Base-by-base conservation (phyloP, 768 basidiomycete species). In the Stropharia rugosoannulata region DNA sequence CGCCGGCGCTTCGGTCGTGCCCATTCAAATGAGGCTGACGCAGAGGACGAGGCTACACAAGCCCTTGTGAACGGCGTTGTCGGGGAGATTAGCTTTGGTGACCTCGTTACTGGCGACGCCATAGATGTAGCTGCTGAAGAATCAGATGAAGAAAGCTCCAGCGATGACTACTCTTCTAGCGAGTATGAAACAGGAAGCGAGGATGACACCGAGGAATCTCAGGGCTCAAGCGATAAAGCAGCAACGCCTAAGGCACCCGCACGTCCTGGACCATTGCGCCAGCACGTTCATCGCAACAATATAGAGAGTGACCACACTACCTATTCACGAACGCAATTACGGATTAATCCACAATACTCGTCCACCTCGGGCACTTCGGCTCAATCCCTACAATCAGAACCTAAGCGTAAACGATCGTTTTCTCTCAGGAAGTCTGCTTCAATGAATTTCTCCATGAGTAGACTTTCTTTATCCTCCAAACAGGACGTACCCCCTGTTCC, bases 41-140 rank as follows among this genome's bases (percentile, higher is more conserved):
- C 82, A 1, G 89, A 92, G 65, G 93, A 97, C 59, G 90, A 94
- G 64, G 89, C 88, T n/a, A 81, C 89, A 4, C 84, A 84, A 58
- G 85, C 80, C 13, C 76, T 98, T 38, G 85, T 98, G 44, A 83
- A 91, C 59, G 83, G 86, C 45, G 83, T 98, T 32, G 85, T 95
- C 49, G 81, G 80, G 15, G 92, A 93, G 63, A 78, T 98, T 48
- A 85, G 84, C 67, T 86, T 98, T 58, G 86, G 89, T 10, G 89
- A 91, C 37, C 75, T 95, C 41, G 82, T 90, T 29, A 77, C 80
- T 49, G 92, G 85, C 4, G 90, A 93, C 64, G 91, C 84, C 8
- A 79, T 87, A 48, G 95, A 95, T 62, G 70, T 93, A 50, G 89
- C 85, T 5, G 92, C 87, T 3, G 88, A 93, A 62, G 85, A 84